Evolutionary conservation across 1,284 basidiomycete genomes (phyloP).

Genomic region (Irpex lacteus): DNA sequence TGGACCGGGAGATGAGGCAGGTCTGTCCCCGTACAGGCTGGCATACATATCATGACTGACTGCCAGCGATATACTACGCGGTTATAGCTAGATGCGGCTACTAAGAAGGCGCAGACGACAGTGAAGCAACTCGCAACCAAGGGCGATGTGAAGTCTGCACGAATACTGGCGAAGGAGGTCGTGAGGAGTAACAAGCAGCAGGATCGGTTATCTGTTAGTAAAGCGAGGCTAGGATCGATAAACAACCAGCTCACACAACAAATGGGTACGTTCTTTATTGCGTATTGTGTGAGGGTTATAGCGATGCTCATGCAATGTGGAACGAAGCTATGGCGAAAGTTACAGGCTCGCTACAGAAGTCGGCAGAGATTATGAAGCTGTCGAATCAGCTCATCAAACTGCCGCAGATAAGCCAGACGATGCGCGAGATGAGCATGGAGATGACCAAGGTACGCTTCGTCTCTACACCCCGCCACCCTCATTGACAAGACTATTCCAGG

Average conservation of each 20-base stretch:
- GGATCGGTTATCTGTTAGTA: constrained; percentile 87
- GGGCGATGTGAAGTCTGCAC: constrained; percentile 91
- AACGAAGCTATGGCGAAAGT: constrained; percentile 91
- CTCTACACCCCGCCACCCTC: neutral
- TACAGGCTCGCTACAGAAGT: constrained; percentile 95
- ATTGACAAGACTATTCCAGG: constrained; percentile 42
- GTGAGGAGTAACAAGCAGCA: constrained; percentile 95
- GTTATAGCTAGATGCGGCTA: constrained; percentile 77
- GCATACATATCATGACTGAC: constrained; percentile 21
- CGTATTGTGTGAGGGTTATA: neutral
- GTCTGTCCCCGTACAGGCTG: constrained; percentile 45
- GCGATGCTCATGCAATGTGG: neutral
- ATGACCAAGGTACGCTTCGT: constrained; percentile 84
- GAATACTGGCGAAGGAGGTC: constrained; percentile 91
- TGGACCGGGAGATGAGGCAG: constrained; percentile 93
- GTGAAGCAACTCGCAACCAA: constrained; percentile 91
- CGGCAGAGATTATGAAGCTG: constrained; percentile 98
- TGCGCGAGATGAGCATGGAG: constrained; percentile 98
- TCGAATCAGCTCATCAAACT: constrained; percentile 91
- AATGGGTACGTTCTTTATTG: constrained; percentile 58
- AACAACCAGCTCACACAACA: constrained; percentile 91
- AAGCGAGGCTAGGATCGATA: constrained; percentile 92
- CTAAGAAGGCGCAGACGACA: constrained; percentile 75
- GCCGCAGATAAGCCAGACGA: constrained; percentile 88
- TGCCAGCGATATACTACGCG: constrained; percentile 7